Percentiles rank a stretch among this genome's conserved stretches.
Conservation (phyloP, 257 asterid genomes). For the Jacaranda mimosifolia region DNA sequence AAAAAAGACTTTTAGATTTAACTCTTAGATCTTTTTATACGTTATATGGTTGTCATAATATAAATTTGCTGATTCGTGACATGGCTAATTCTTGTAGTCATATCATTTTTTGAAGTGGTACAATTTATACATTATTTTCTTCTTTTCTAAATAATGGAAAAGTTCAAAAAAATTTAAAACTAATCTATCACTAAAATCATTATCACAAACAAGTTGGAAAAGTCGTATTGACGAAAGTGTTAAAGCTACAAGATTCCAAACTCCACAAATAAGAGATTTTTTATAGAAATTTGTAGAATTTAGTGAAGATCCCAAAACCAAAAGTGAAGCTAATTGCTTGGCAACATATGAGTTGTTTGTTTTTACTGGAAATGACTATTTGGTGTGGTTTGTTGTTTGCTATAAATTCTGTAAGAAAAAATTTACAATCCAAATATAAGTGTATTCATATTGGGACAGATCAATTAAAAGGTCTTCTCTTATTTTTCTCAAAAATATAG, state of each 20-base stretch:
- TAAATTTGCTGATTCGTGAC: too few species aligned
- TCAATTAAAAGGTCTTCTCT: neutral
- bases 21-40: conserved; percentile 22
- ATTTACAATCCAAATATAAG: conserved; percentile 19
- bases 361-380: too few species aligned
- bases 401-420: conserved; percentile 25
- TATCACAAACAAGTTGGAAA: conserved; percentile 18
- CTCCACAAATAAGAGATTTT: too few species aligned
- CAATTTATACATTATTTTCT: conserved; percentile 30
- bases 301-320: too few species aligned
- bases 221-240: neutral
- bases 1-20: neutral
- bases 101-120: conserved; percentile 23
- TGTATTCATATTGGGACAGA: conserved; percentile 8
- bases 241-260: conserved; percentile 2
- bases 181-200: conserved; percentile 24
- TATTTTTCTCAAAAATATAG: conserved; percentile 19
- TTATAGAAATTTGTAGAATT: too few species aligned
- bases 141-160: conserved; percentile 26
- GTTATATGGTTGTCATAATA: neutral
- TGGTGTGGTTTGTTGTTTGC: neutral
- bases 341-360: too few species aligned
- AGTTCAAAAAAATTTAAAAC: neutral
- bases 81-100: too few species aligned
- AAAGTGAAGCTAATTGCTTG: too few species aligned